Evolutionary conservation across 257 asterid species (phyloP).

Genomic region (Mitragyna speciosa): DNA sequence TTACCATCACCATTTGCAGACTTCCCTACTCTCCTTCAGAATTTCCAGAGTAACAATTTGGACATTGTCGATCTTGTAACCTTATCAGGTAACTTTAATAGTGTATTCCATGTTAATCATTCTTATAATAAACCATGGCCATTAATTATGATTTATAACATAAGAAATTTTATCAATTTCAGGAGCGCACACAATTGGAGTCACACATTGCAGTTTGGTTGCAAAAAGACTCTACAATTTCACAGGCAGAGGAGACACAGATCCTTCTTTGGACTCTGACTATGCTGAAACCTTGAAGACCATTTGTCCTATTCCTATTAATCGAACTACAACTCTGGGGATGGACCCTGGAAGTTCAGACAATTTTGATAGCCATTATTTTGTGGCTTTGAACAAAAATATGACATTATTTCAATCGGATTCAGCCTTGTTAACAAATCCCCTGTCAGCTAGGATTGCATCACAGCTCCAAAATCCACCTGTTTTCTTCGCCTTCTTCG

Average conservation of each 20-base stretch:
- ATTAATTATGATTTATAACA: not conserved
- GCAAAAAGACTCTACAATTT: slow-evolving; percentile 50
- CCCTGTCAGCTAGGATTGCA: not conserved
- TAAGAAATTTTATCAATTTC: not conserved
- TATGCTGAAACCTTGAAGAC: slow-evolving; percentile 38
- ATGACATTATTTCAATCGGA: not conserved
- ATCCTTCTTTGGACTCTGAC: slow-evolving; percentile 42
- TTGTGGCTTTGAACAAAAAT: not conserved
- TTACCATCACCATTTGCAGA: slow-evolving; percentile 23
- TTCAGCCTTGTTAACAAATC: not conserved
- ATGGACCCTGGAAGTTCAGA: slow-evolving; percentile 45
- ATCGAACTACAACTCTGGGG: slow-evolving; percentile 33
- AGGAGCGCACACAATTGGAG: slow-evolving; percentile 60
- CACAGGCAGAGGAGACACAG: slow-evolving; percentile 42
- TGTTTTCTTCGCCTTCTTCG: not conserved
- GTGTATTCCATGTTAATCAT: no score
- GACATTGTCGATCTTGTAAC: slow-evolving; percentile 28
- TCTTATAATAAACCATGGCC: no score
- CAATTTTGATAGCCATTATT: slow-evolving; percentile 26
- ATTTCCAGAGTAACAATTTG: slow-evolving; percentile 16
- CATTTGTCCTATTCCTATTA: slow-evolving; percentile 38
- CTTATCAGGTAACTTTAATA: slow-evolving; percentile 19
- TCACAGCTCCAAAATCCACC: not conserved
- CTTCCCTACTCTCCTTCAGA: slow-evolving; percentile 21
- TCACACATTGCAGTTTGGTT: slow-evolving; percentile 37